Percentiles rank a stretch among this genome's conserved stretches.
These are phyloP conservation scores for Gynandropsis gynandra DNA, from an alignment of 345 rosid genomes.

Conservation along the genomic window DNA sequence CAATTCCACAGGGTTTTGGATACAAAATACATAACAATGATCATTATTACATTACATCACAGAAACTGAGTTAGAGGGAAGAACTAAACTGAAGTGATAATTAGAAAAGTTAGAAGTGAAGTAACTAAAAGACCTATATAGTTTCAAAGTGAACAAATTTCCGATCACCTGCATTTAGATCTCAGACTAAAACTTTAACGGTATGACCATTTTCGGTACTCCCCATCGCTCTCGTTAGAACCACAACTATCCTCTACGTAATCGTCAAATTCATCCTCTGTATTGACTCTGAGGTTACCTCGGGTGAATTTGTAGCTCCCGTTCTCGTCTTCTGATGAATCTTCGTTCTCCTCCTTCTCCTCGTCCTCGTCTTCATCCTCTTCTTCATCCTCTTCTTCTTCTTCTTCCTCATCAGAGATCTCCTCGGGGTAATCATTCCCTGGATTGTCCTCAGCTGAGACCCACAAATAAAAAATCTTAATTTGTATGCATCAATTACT, in stretches of 20 bases:
- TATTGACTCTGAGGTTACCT: constrained; percentile 16
- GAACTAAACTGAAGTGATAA: too few relatives aligned
- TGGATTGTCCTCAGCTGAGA: constrained; percentile 71
- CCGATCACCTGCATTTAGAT: too few relatives aligned
- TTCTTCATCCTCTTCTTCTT: constrained; percentile 17
- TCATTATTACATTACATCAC: too few relatives aligned
- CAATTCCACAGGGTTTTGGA: too few relatives aligned
- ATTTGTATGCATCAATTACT: too few relatives aligned
- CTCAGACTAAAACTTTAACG: constrained; percentile 10
- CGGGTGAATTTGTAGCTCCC: constrained; percentile 16
- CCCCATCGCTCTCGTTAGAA: constrained; percentile 17
- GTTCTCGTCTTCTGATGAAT: constrained; percentile 21
- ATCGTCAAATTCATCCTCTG: constrained; percentile 28
- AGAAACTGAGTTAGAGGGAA: too few relatives aligned
- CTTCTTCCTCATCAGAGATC: constrained; percentile 36
- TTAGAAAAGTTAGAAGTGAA: too few relatives aligned
- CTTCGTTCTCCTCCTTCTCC: constrained; percentile 24
- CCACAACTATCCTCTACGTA: constrained; percentile 12
- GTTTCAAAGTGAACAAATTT: too few relatives aligned
- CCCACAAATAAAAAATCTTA: constrained; percentile 6
- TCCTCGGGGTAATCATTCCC: constrained; percentile 77
- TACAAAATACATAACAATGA: too few relatives aligned
- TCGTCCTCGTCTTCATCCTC: constrained; percentile 21
- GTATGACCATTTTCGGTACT: constrained; percentile 25
- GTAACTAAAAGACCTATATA: too few relatives aligned